Conservation (phyloP, 2,329 filamentous ascomycete genomes). For the Diaporthe sp. region DNA sequence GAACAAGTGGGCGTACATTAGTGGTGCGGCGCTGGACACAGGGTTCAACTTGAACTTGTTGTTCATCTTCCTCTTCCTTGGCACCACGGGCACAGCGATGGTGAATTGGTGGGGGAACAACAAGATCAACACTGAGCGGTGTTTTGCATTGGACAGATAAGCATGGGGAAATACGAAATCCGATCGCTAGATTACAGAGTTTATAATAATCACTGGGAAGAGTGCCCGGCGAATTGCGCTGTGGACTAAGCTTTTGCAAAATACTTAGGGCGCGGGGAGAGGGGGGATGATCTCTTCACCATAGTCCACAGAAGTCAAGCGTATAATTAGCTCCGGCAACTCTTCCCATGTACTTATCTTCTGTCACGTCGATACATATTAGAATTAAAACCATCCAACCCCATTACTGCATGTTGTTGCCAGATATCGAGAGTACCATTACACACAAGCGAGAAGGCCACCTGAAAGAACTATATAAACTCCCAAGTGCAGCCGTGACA, state of each 20-base stretch:
- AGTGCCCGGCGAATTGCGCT: neutral
- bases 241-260: neutral
- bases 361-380: neutral
- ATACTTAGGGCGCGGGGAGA: neutral
- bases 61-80: constrained; percentile 43
- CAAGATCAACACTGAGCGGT: constrained; percentile 40
- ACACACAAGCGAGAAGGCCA: neutral
- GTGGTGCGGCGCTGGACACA: constrained; percentile 44
- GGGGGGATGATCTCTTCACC: neutral
- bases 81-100: constrained; percentile 43
- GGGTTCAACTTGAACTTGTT: constrained; percentile 44
- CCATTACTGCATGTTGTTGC: neutral
- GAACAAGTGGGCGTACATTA: constrained; percentile 44
- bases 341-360: neutral
- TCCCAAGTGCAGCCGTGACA: neutral
- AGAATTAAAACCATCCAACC: neutral
- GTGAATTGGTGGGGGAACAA: constrained; percentile 46
- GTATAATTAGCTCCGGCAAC: neutral
- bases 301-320: neutral
- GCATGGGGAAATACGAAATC: too few species aligned
- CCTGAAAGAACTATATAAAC: too few species aligned
- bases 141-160: constrained; percentile 38
- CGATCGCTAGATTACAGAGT: neutral
- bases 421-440: neutral
- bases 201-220: neutral